Conservation (phyloP, 2,329 filamentous ascomycete genomes). For the Verticillium nubilum region DNA sequence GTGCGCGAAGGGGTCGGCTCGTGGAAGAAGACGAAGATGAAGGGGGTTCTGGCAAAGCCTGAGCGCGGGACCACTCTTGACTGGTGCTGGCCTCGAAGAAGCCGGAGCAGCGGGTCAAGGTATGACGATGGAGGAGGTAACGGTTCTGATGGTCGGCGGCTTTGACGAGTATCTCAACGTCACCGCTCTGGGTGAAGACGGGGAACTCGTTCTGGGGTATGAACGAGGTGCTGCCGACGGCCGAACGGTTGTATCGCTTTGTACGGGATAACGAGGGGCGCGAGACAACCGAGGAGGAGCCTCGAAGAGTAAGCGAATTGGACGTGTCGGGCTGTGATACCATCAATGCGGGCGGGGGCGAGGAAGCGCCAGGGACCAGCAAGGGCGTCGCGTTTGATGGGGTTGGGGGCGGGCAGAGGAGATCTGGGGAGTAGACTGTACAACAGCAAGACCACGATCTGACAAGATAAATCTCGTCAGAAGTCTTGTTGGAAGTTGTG, state of each 20-base stretch:
- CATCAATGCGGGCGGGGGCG: constrained; percentile 47
- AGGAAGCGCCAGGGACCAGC: constrained; percentile 65
- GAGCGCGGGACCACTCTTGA: constrained; percentile 64
- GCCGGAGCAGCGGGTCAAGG: constrained; percentile 81
- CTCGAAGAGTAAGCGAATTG: constrained; percentile 52
- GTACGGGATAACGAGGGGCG: constrained; percentile 52
- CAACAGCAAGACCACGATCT: too few relatives aligned
- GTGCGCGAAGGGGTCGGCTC: constrained; percentile 12
- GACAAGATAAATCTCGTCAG: too few relatives aligned
- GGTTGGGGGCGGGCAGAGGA: neutral
- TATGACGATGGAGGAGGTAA: constrained; percentile 83
- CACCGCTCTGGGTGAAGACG: constrained; percentile 81
- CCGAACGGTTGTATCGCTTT: constrained; percentile 75
- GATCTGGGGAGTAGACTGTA: too few relatives aligned
- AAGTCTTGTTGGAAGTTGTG: too few relatives aligned
- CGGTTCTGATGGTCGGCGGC: constrained; percentile 67
- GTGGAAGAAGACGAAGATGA: constrained; percentile 12
- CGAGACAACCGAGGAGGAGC: constrained; percentile 57
- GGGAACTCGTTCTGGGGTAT: constrained; percentile 86
- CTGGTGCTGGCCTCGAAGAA: constrained; percentile 88
- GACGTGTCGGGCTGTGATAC: constrained; percentile 56
- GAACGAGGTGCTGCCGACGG: constrained; percentile 66
- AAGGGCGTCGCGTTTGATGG: constrained; percentile 61
- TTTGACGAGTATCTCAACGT: constrained; percentile 82
- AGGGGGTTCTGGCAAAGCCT: constrained; percentile 22